Conservation (phyloP, 2,329 filamentous ascomycete species). For the Chrysoporthe puriensis region DNA sequence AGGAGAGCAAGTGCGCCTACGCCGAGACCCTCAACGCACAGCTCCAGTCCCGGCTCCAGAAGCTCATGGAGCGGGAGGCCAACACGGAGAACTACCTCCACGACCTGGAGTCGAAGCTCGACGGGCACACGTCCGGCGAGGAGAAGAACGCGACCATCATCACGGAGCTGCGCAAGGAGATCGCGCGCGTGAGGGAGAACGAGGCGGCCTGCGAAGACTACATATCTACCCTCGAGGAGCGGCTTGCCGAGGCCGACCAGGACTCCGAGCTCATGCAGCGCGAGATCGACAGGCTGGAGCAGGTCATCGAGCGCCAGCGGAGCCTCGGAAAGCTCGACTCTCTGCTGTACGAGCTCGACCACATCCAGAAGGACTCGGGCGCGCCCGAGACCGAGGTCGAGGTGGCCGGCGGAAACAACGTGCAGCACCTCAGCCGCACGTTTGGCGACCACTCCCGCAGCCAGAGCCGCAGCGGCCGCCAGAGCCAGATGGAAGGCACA, state of each 20-base stretch:
- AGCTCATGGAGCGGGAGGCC: conserved; percentile 86
- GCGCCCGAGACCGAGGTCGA: conserved; percentile 43
- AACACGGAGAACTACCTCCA: conserved; percentile 93
- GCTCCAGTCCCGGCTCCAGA: conserved; percentile 86
- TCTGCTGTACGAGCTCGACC: conserved; percentile 86
- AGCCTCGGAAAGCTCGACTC: conserved; percentile 95
- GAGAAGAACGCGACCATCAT: conserved; percentile 90
- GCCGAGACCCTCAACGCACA: conserved; percentile 90
- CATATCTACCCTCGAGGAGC: conserved; percentile 94
- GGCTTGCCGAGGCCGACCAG: conserved; percentile 92
- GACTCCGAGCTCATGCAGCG: conserved; percentile 96
- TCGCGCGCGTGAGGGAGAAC: conserved; percentile 84
- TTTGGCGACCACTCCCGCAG: conserved; percentile 57
- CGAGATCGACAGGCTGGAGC: conserved; percentile 90
- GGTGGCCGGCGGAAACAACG: conserved; percentile 45
- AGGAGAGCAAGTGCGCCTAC: conserved; percentile 91
- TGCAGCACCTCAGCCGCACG: conserved; percentile 46
- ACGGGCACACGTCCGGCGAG: conserved; percentile 87
- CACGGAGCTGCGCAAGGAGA: conserved; percentile 86
- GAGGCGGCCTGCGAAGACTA: conserved; percentile 93
- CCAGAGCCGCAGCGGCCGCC: conserved; percentile 57
- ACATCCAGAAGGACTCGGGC: conserved; percentile 66
- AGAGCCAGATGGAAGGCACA: conserved; percentile 56
- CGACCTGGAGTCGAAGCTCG: conserved; percentile 86
- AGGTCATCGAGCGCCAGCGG: conserved; percentile 92